Evolutionary conservation across 345 rosid genomes (phyloP).

Genomic region (Bruguiera sexangula): DNA sequence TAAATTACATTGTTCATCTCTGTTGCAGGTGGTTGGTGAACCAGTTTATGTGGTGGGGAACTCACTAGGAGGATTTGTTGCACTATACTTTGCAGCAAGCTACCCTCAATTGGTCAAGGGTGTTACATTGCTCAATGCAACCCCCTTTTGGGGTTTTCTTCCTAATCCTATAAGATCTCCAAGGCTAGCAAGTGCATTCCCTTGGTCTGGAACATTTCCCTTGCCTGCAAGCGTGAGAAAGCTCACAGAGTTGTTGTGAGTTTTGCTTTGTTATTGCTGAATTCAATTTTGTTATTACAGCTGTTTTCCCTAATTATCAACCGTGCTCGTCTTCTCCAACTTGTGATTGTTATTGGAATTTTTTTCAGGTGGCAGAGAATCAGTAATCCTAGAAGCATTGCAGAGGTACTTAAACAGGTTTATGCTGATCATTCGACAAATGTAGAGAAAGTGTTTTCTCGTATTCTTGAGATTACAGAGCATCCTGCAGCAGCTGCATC

Average conservation of each 20-base stretch:
- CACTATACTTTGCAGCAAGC: slow-evolving; percentile 79
- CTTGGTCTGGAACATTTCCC: slow-evolving; percentile 93
- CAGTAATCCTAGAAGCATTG: slow-evolving; percentile 81
- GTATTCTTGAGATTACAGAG: slow-evolving; percentile 63
- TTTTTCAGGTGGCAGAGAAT: slow-evolving; percentile 80
- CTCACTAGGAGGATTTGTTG: slow-evolving; percentile 91
- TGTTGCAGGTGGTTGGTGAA: slow-evolving; percentile 74
- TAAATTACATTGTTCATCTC: slow-evolving; percentile 4
- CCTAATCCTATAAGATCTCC: slow-evolving; percentile 85
- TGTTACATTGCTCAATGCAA: slow-evolving; percentile 82
- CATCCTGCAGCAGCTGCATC: slow-evolving; percentile 98
- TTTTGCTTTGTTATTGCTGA: slow-evolving; percentile 9
- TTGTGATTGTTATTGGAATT: background rate
- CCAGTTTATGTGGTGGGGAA: slow-evolving; percentile 89
- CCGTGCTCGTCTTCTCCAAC: background rate
- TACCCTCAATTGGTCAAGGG: slow-evolving; percentile 87
- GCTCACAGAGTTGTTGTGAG: slow-evolving; percentile 72
- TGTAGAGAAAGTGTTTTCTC: slow-evolving; percentile 76
- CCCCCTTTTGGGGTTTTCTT: slow-evolving; percentile 97
- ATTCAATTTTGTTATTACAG: background rate
- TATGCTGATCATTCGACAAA: slow-evolving; percentile 81
- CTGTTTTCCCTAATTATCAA: background rate
- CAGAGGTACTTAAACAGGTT: slow-evolving; percentile 79
- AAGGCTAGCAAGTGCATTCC: slow-evolving; percentile 58
- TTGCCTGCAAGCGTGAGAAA: slow-evolving; percentile 74